Base-by-base conservation (phyloP, 305 asterid species). In the Fraxinus sp. region DNA sequence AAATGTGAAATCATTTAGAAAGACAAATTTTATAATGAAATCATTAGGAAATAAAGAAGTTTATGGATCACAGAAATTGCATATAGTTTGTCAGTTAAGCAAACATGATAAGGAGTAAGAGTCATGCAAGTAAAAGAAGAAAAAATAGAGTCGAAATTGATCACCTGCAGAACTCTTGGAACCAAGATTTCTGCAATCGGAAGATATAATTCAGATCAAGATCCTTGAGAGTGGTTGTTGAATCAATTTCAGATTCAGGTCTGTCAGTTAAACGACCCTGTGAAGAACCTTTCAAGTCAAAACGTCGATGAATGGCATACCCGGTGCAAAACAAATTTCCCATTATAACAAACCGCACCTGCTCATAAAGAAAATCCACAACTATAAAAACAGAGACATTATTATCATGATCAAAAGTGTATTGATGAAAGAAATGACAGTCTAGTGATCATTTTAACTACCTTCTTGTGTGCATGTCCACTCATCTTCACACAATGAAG, bases 221-320 rank as follows among this genome's bases (percentile, higher is more conserved):
- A 89, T 95, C 98, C 90, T 95, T 95, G 84, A 95, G 97, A 36
- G 97, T 94, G 66, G 97, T 94, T 2, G 96, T 84, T 13, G 97
- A 81, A 82, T 94, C 97, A 13, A 93, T 94, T 88, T 93, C 93
- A 5, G 94, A 89, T 84, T 90, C 94, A 11, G 93, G 91, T 84
- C 90, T 95, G 59, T 82, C 90, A 11, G 98, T 90, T 77, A 90
- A 75, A 6, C 99, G 98, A 7, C 98, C 99, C 11, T 88, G 97
- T 75, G 99, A 95, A 80, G 99, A 95, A 76, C 99, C 99, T 85
- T 95, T 95, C 85, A 95, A 85, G 90, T 95, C 99, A 59, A 93
- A 95, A 3, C 97, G 95, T 78, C 95, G 88, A 76, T 95, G 97
- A 77, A 93, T 91, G 71, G 88, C 79, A 90, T 89, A 87, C 46